phyloP scores from a whole-genome alignment of 495 filamentous ascomycete genomes.

The Chlorociboria aeruginascens region DNA sequence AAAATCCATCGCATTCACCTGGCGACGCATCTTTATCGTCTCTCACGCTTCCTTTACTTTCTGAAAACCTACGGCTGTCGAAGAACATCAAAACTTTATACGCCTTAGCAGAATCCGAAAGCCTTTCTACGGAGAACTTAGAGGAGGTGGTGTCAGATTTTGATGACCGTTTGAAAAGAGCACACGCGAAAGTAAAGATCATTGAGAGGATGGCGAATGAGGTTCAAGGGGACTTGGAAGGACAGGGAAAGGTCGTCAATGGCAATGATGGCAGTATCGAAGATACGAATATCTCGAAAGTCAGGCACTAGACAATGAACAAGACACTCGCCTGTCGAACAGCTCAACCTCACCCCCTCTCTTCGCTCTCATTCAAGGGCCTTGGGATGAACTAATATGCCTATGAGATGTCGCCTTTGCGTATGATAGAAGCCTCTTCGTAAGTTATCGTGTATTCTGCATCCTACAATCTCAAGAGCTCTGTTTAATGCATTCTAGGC shows the following conservation, averaged over 20 bases:
- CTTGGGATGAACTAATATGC: too few relatives aligned
- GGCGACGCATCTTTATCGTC: background rate
- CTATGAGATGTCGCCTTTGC: too few relatives aligned
- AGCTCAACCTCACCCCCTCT: too few relatives aligned
- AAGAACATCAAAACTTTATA: constrained; percentile 63
- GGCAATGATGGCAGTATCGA: constrained; percentile 43
- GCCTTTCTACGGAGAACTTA: constrained; percentile 61
- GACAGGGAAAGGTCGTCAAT: constrained; percentile 1
- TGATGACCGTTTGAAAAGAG: constrained; percentile 72
- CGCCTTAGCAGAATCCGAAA: constrained; percentile 69
- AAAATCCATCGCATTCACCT: background rate
- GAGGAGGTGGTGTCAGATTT: constrained; percentile 79
- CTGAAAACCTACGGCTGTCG: constrained; percentile 48
- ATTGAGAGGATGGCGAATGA: constrained; percentile 65
- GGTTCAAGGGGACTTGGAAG: constrained; percentile 14
- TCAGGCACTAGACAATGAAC: background rate
- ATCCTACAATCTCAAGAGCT: too few relatives aligned
- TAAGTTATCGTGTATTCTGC: too few relatives aligned
- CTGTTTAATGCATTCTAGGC: too few relatives aligned
- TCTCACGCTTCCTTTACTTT: constrained; percentile 29
- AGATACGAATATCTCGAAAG: constrained; percentile 35
- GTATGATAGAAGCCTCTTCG: too few relatives aligned
- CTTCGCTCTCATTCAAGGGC: too few relatives aligned
- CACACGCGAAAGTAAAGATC: constrained; percentile 67
- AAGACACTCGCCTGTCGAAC: background rate